Percentiles rank a stretch among this genome's conserved stretches.
These are phyloP conservation scores for Dimargaris xerosporica DNA, from an alignment of 192 early-diverging fungal genomes.

Conservation along the genomic window DNA sequence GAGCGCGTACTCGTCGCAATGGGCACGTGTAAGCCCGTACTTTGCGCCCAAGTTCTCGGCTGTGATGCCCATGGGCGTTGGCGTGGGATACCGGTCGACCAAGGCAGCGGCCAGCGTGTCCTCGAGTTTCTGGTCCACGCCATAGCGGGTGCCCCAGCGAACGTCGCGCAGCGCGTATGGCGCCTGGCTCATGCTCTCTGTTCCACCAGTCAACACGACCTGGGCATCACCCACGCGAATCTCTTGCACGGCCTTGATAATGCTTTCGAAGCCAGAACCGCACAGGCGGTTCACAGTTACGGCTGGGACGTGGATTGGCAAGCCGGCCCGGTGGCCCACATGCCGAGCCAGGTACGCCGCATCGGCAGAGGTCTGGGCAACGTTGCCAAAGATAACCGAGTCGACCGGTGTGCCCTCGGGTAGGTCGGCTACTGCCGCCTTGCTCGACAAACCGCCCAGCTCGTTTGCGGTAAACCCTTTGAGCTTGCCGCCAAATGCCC, in stretches of 20 bases:
- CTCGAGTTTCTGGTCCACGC: conserved; percentile 75
- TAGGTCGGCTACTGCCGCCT: conserved; percentile 65
- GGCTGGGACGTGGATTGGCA: conserved; percentile 73
- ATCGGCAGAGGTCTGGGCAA: conserved; percentile 66
- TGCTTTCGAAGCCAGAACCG: conserved; percentile 89
- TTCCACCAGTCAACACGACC: conserved; percentile 75
- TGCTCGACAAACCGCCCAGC: conserved; percentile 83
- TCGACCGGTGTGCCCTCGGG: conserved; percentile 55
- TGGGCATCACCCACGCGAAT: conserved; percentile 69
- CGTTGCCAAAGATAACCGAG: conserved; percentile 93
- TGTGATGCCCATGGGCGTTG: conserved; percentile 85
- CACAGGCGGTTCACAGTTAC: conserved; percentile 92
- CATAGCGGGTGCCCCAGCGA: conserved; percentile 76
- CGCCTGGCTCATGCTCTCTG: conserved; percentile 90
- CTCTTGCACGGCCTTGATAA: conserved; percentile 90
- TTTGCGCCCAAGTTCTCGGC: conserved; percentile 80
- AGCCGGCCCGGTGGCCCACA: conserved; percentile 74
- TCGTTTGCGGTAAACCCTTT: conserved; percentile 66
- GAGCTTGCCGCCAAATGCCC: conserved; percentile 90
- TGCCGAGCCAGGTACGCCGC: conserved; percentile 88
- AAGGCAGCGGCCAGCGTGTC: conserved; percentile 75
- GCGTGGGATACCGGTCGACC: conserved; percentile 70
- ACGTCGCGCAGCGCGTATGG: conserved; percentile 69
- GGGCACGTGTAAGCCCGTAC: conserved; percentile 64
- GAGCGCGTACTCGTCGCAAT: conserved; percentile 76